Evolutionary conservation across 129 eudicot genomes (phyloP).

Genomic region (Helianthus annuus): HanXRQr2.0-SUNRISE NC_035441.2:121884647-121885146

Average conservation of each 20-base stretch:
- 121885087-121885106: background rate
- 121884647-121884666: background rate
- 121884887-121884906: background rate
- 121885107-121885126: constrained; percentile 1
- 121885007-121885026: constrained; percentile 54
- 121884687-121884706: constrained; percentile 10
- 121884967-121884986: constrained; percentile 49
- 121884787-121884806: background rate
- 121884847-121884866: background rate
- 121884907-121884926: constrained; percentile 51
- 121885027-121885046: constrained; percentile 63
- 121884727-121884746: background rate
- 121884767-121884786: background rate
- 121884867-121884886: background rate
- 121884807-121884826: background rate
- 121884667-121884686: constrained; percentile 28
- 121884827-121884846: background rate
- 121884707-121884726: constrained; percentile 4
- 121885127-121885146: background rate
- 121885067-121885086: background rate
- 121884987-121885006: constrained; percentile 53
- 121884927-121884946: constrained; percentile 55
- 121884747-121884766: constrained; percentile 3
- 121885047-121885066: background rate
- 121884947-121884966: constrained; percentile 52